These are phyloP conservation scores for Teratosphaeria epicoccoides DNA, from an alignment of 2,329 filamentous ascomycete genomes.

Conservation along the genomic window DNA sequence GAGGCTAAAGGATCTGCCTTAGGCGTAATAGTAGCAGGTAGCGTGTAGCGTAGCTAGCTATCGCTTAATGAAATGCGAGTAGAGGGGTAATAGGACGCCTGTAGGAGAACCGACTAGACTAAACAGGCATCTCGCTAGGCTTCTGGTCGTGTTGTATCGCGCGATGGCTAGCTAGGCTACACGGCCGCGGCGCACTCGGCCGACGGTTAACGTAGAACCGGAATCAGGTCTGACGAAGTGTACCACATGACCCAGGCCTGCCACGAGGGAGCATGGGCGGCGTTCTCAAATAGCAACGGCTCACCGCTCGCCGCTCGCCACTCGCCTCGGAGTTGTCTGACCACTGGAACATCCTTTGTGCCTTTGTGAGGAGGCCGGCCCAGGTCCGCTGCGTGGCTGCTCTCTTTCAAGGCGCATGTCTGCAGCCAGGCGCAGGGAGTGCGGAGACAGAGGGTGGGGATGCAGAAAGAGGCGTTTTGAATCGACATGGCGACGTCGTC, in stretches of 20 bases:
- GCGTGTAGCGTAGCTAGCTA: no score
- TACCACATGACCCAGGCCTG: neutral
- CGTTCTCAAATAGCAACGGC: neutral
- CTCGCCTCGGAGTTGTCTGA: neutral
- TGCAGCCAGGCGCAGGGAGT: neutral
- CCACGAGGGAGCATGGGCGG: neutral
- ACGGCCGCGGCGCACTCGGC: neutral
- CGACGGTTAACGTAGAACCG: neutral
- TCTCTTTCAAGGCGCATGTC: neutral
- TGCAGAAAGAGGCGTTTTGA: neutral
- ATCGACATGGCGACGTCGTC: neutral
- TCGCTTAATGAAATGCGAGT: no score
- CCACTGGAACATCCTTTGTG: neutral
- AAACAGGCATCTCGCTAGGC: no score
- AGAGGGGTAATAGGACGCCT: no score
- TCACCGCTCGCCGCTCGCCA: neutral
- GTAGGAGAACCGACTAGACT: no score
- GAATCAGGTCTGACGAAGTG: neutral
- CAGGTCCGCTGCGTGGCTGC: no score
- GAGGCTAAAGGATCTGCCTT: no score
- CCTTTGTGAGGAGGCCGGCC: no score
- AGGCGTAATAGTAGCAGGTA: no score
- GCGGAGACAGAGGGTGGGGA: neutral
- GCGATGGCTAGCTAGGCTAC: no score
- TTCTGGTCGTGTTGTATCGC: no score